These are phyloP conservation scores for Penicillium concentricum DNA, from an alignment of 2,329 filamentous ascomycete species.

Conservation along the genomic window DNA sequence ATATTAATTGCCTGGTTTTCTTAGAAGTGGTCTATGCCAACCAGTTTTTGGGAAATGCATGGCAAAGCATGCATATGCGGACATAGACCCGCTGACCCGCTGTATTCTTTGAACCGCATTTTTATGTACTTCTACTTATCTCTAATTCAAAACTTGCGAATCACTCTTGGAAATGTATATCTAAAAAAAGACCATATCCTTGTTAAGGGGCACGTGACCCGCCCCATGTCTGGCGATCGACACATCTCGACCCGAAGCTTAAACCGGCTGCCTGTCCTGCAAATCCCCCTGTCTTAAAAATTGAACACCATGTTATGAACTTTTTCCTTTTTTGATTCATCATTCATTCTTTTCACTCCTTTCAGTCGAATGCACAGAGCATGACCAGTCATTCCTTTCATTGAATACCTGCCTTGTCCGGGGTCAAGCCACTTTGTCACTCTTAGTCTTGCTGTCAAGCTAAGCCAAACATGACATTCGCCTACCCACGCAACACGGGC, in stretches of 20 bases:
- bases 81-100: neutral
- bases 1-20: neutral
- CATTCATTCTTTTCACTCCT: slow-evolving; percentile 2
- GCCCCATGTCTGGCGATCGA: slow-evolving; percentile 3
- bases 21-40: neutral
- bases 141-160: slow-evolving; percentile 8
- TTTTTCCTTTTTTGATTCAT: neutral
- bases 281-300: slow-evolving; percentile 10
- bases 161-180: neutral
- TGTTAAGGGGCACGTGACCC: slow-evolving; percentile 1
- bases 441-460: slow-evolving; percentile 11
- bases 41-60: neutral
- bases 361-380: slow-evolving; percentile 5
- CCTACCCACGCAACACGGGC: slow-evolving; percentile 29
- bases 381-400: slow-evolving; percentile 22
- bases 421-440: slow-evolving; percentile 12
- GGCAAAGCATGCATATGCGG: neutral
- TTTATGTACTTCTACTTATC: slow-evolving; percentile 18
- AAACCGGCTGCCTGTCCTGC: neutral
- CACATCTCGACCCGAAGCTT: slow-evolving; percentile 10
- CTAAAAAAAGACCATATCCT: neutral
- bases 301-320: slow-evolving; percentile 4
- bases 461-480: slow-evolving; percentile 35
- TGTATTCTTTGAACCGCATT: neutral
- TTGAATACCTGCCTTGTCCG: slow-evolving; percentile 16